A percentile compares a stretch with the other conserved stretches of the same genome.
Evolutionary conservation across 768 basidiomycete genomes (phyloP).

Genomic region (Postia placenta): DNA sequence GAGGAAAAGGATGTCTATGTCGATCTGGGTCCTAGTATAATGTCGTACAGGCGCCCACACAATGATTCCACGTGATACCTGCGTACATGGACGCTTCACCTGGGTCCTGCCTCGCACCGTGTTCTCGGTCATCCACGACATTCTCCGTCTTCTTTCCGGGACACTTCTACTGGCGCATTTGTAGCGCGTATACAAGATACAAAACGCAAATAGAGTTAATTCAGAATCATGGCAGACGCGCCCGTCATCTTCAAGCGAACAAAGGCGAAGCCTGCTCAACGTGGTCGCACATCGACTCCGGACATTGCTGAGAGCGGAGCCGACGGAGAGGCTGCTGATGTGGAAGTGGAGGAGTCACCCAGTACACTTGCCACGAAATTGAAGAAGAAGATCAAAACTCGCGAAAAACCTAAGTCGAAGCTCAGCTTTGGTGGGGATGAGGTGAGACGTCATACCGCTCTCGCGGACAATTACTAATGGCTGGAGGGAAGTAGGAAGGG

Average conservation of each 20-base stretch:
- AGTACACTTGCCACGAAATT: constrained; percentile 57
- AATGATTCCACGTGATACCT: too few relatives aligned
- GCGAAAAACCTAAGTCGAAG: constrained; percentile 55
- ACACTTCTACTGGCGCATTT: too few relatives aligned
- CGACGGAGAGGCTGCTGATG: constrained; percentile 17
- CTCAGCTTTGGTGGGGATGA: constrained; percentile 78
- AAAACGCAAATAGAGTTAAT: too few relatives aligned
- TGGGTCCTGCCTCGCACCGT: too few relatives aligned
- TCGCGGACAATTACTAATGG: constrained; percentile 23
- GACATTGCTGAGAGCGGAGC: constrained; percentile 20
- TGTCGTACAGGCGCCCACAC: too few relatives aligned
- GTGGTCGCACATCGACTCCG: constrained; percentile 27
- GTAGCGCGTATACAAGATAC: too few relatives aligned
- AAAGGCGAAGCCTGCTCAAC: constrained; percentile 32
- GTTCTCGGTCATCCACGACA: too few relatives aligned
- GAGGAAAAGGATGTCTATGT: neutral
- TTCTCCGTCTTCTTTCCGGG: too few relatives aligned
- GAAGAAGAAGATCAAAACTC: constrained; percentile 63
- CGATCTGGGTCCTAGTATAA: too few relatives aligned
- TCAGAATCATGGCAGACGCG: neutral
- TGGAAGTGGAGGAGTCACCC: constrained; percentile 44
- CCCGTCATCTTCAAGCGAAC: constrained; percentile 37
- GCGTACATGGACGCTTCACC: too few relatives aligned
- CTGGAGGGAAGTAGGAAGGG: constrained; percentile 35
- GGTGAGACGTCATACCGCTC: constrained; percentile 31